phyloP scores from a whole-genome alignment of 2,329 filamentous ascomycete species.

The Sporothrix dimorphospora region DNA sequence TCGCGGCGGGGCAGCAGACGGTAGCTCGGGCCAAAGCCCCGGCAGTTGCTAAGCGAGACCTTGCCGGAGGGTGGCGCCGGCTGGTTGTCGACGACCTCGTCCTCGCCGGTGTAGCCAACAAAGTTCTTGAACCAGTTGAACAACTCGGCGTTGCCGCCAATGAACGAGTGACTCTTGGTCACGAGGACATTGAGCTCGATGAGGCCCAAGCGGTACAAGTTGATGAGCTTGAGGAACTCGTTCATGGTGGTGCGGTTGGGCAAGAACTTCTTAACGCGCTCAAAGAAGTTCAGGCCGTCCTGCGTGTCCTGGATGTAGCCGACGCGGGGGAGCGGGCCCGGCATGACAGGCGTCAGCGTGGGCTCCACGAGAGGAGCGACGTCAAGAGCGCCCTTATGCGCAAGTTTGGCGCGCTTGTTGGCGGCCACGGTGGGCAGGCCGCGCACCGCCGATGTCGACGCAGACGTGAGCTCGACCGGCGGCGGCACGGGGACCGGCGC shows the following conservation, averaged over 20 bases:
- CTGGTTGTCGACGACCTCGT: constrained; percentile 77
- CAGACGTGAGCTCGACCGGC: constrained; percentile 42
- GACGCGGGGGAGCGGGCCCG: constrained; percentile 81
- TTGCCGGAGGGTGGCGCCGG: constrained; percentile 75
- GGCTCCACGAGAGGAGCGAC: constrained; percentile 73
- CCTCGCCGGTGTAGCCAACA: constrained; percentile 74
- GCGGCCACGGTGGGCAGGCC: constrained; percentile 41
- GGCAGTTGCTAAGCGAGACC: constrained; percentile 93
- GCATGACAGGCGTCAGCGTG: constrained; percentile 83
- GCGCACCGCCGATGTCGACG: constrained; percentile 46
- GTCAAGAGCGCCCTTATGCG: constrained; percentile 64
- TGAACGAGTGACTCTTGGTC: constrained; percentile 81
- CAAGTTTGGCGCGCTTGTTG: constrained; percentile 73
- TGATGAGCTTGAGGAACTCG: constrained; percentile 96
- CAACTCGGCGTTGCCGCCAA: constrained; percentile 86
- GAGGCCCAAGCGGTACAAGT: constrained; percentile 89
- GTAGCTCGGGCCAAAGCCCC: constrained; percentile 94
- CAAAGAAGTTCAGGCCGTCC: constrained; percentile 92
- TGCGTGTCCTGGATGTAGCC: constrained; percentile 72
- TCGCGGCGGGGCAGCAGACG: constrained; percentile 85
- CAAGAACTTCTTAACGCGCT: constrained; percentile 94
- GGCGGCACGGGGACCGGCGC: constrained; percentile 53
- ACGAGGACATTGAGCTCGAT: constrained; percentile 84
- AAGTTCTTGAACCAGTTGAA: constrained; percentile 86
- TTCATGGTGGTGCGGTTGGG: constrained; percentile 90